These are phyloP conservation scores for Trichomonas vaginalis DNA, from an alignment of 208 protist genomes.

Conservation along the genomic window DNA sequence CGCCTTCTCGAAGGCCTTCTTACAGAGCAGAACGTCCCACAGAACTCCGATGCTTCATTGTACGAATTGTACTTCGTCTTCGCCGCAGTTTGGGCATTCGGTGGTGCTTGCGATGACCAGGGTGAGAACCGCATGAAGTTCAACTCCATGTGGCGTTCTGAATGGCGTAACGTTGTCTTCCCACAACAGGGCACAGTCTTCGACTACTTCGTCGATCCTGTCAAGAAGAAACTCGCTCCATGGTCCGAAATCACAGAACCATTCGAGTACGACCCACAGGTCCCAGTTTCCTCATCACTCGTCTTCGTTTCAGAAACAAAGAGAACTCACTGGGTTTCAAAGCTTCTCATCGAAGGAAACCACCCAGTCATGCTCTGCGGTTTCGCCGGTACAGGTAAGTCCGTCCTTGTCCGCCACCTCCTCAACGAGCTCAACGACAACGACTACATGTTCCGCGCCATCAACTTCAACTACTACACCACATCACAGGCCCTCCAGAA, in stretches of 20 bases:
- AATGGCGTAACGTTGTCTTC: neutral
- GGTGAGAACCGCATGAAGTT: constrained; percentile 65
- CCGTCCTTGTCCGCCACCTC: constrained; percentile 80
- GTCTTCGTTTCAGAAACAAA: constrained; percentile 79
- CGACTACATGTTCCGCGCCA: constrained; percentile 63
- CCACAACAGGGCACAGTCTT: constrained; percentile 55
- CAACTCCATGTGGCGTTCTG: constrained; percentile 39
- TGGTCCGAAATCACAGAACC: neutral
- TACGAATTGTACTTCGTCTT: constrained; percentile 91
- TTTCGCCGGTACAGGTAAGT: constrained; percentile 84
- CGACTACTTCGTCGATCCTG: constrained; percentile 71
- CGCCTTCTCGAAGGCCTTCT: constrained; percentile 75
- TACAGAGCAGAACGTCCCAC: constrained; percentile 10
- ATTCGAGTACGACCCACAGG: neutral
- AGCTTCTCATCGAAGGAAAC: constrained; percentile 67
- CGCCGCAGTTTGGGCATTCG: constrained; percentile 83
- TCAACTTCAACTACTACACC: constrained; percentile 84
- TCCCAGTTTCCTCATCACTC: constrained; percentile 39
- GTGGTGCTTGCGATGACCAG: constrained; percentile 75
- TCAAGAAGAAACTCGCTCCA: constrained; percentile 47
- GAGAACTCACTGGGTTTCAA: constrained; percentile 74
- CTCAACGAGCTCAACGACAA: constrained; percentile 64
- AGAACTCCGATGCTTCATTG: constrained; percentile 52
- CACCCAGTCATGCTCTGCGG: constrained; percentile 81
- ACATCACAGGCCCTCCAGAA: constrained; percentile 67